Base-by-base conservation (phyloP, 1,284 basidiomycete genomes). In the Ceratobasidium sp. region DNA sequence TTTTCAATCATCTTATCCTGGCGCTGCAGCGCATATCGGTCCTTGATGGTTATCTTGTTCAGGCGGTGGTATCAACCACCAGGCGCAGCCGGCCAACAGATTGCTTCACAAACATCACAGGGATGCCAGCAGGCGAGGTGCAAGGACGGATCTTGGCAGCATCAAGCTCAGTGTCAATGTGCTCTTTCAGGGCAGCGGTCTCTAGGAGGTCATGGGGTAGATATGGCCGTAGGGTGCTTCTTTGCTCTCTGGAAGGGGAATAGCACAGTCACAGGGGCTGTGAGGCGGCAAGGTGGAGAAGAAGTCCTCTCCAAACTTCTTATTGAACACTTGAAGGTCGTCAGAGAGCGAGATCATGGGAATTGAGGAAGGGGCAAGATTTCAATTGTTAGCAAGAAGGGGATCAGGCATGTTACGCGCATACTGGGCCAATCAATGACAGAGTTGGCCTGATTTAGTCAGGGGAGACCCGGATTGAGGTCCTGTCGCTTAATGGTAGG, bases 1-100 rank as follows among this genome's bases (percentile, higher is more conserved):
- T 77, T 67, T 67, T 83, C 79, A 2, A 85, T 77, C 0, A 80
- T 71, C 28, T 83, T 80, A 0, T 56, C 11, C 26, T 81, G 81
- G 0, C 78, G 76, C 0, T 80, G 80, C 0, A 83, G 67, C 0
- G 80, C 80, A 66, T 81, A 79, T 4, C 77, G 56, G 31, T 81
- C 79, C 75, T 51, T 23, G n/a, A 45, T 45, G 42, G 7, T 45
- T 10, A 45, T 45, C 11, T 45, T 45, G 17, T 45, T 45, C n/a
- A n/a, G 42, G 17, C 42, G 7, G 10, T 17, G 17, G 42, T 8
- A 45, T 45, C 42, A 45, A 45, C 82, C 65, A 85, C 85, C 0
- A 86, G 17, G 42, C 42, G 2, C 42, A 45, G 7, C 42, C 42
- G 42, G 42, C 7, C 42, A 45, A 11, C 42, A 45, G 42, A 10